Evolutionary conservation across 1,284 basidiomycete species (phyloP).

Genomic region (Psilocybe mexicana): DNA sequence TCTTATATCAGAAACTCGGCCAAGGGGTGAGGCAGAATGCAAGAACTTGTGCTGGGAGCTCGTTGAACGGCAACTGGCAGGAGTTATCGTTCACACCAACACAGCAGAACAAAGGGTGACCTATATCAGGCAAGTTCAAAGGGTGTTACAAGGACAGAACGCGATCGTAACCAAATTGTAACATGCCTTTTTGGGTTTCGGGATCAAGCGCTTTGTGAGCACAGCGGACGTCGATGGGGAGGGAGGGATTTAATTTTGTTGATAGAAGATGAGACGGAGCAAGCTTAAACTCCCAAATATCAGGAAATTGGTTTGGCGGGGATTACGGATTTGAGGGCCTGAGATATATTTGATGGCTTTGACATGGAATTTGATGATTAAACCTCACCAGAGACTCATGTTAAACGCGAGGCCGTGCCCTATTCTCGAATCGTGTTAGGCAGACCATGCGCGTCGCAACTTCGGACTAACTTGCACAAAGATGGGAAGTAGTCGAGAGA

Average conservation of each 20-base stretch:
- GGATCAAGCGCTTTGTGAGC: conserved; percentile 29
- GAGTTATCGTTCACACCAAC: conserved; percentile 36
- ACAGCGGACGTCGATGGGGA: conserved; percentile 25
- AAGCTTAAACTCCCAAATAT: conserved; percentile 23
- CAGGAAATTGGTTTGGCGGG: conserved; percentile 18
- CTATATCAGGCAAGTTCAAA: conserved; percentile 59
- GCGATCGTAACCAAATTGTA: conserved; percentile 33
- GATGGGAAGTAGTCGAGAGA: conserved; percentile 12
- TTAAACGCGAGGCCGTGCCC: conserved; percentile 24
- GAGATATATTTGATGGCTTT: conserved; percentile 27
- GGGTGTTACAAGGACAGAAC: conserved; percentile 34
- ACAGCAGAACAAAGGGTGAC: conserved; percentile 50
- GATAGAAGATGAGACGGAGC: conserved; percentile 18
- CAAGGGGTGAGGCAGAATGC: conserved; percentile 38
- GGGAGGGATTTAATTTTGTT: conserved; percentile 14
- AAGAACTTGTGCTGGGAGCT: conserved; percentile 34
- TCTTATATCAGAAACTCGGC: conserved; percentile 41
- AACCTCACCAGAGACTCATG: conserved; percentile 23
- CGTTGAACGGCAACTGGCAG: conserved; percentile 36
- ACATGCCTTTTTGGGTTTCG: conserved; percentile 42
- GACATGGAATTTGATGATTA: conserved; percentile 25
- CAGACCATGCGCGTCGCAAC: conserved; percentile 15
- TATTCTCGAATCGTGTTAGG: conserved; percentile 16
- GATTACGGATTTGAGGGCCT: conserved; percentile 28
- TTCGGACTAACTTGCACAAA: conserved; percentile 19